Base-by-base conservation (phyloP, 1,284 basidiomycete genomes). In the Tylopilus sp. region DNA sequence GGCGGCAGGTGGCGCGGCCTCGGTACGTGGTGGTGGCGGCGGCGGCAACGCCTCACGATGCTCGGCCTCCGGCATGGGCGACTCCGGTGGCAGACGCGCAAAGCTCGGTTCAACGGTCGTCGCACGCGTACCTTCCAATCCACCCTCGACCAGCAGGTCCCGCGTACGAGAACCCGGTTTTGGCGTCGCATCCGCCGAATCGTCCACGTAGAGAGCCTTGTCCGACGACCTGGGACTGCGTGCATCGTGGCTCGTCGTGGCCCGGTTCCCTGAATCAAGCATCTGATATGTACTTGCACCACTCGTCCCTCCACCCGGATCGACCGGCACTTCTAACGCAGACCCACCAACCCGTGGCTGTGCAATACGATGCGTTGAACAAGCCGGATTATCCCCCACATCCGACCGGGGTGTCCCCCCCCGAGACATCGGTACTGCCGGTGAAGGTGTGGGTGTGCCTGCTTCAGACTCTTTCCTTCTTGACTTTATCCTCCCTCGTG, bases 231-330 rank as follows among this genome's bases (percentile, higher is more conserved):
- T 51, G 3, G 50, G 41, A 15, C 29, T 50, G 10, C 12, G 35
- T 11, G 23, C n/a, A 12, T 43, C 36, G 6, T 41, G 18, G 19
- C 15, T 36, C n/a, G 28, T 34, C 10, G 41, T 28, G 30, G 30
- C 26, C 13, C 30, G 46, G 44, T 50, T 38, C 4, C 10, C 28
- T n/a, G 49, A 52, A 37, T 59, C 55, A 1, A 45, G 41, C 0
- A 39, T 37, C 19, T 45, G 54, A 10, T 45, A 39, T 19, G 39
- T 39, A 42, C 16, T 42, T n/a, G 34, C 2, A 26, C 19, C 29
- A 34, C 16, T 47, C 33, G 31, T 44, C 35, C 44, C 55, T 42
- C 57, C 63, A 35, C 62, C 59, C 3, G 59, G 60, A 55, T 63
- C 62, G 33, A 48, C 53, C 9, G 8, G 37, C 6, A 19, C 42